Conservation (phyloP, 1,284 basidiomycete species). For the Clitocybe nebularis region DNA sequence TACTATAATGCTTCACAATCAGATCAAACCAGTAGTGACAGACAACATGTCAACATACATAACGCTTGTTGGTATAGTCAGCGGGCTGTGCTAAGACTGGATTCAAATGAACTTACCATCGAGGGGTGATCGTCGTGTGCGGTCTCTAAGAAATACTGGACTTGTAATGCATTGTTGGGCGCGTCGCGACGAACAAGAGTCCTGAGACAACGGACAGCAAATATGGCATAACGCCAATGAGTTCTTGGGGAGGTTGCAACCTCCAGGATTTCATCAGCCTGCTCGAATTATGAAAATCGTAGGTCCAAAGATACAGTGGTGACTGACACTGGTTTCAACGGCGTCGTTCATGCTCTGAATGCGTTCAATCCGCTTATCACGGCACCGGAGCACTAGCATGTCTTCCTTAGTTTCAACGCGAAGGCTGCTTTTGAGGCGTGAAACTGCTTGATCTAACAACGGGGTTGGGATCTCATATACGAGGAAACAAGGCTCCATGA, state of each 20-base stretch:
- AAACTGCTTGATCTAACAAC: constrained; percentile 33
- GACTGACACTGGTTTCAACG: constrained; percentile 39
- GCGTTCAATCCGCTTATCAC: constrained; percentile 42
- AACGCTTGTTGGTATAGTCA: constrained; percentile 42
- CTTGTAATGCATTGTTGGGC: constrained; percentile 51
- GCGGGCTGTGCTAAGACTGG: too few species aligned
- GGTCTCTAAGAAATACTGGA: constrained; percentile 54
- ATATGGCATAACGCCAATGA: constrained; percentile 84
- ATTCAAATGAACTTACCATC: constrained; percentile 47
- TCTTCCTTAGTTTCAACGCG: constrained; percentile 29
- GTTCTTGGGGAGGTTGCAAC: constrained; percentile 57
- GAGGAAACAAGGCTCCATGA: constrained; percentile 57
- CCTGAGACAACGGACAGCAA: constrained; percentile 70
- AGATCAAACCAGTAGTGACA: constrained; percentile 3
- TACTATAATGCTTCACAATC: constrained; percentile 42
- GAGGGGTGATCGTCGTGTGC: constrained; percentile 58
- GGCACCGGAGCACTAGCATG: constrained; percentile 39
- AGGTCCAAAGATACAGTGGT: not conserved
- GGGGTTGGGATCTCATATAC: constrained; percentile 49
- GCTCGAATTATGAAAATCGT: constrained; percentile 3
- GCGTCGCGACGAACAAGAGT: constrained; percentile 73
- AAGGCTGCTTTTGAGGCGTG: constrained; percentile 36
- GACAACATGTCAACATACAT: constrained; percentile 40
- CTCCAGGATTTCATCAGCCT: constrained; percentile 44
- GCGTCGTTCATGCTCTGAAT: constrained; percentile 37